Evolutionary conservation across 257 asterid species (phyloP).

Genomic region (Gentiana dahurica): DNA sequence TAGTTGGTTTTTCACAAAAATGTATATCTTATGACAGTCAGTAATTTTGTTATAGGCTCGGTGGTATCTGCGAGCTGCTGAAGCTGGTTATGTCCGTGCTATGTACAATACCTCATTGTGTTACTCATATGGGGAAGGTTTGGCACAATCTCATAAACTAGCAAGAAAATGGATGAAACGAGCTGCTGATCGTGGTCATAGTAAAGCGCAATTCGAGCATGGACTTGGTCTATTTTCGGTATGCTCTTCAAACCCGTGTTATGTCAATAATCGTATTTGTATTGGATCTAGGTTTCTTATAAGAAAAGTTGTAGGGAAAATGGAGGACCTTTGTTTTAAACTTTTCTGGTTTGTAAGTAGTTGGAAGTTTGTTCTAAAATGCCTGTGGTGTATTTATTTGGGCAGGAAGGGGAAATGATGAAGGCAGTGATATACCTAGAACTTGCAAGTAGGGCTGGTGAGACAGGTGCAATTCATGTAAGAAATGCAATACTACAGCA

Average conservation of each 20-base stretch:
- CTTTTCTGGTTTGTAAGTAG: not conserved
- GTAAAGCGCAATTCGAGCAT: conserved; percentile 87
- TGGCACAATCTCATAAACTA: conserved; percentile 41
- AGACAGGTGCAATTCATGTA: conserved; percentile 62
- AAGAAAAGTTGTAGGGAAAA: not conserved
- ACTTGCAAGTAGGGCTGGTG: conserved; percentile 77
- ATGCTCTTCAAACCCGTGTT: conserved; percentile 12
- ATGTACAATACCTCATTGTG: conserved; percentile 85
- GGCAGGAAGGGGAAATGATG: conserved; percentile 90
- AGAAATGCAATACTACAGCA: conserved; percentile 61
- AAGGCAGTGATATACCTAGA: conserved; percentile 89
- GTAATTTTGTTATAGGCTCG: conserved; percentile 40
- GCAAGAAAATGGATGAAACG: conserved; percentile 95
- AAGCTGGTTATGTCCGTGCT: conserved; percentile 91
- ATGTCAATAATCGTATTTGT: not conserved
- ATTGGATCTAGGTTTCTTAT: not conserved
- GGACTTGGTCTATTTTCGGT: conserved; percentile 80
- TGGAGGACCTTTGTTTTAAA: not conserved
- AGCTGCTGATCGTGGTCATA: conserved; percentile 90
- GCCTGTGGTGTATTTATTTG: not conserved
- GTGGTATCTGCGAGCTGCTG: conserved; percentile 80
- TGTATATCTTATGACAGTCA: not conserved
- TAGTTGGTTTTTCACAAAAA: not conserved
- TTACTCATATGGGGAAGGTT: conserved; percentile 74
- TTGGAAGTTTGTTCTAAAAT: not conserved